Conservation (phyloP, 2,329 filamentous ascomycete genomes). For the Colletotrichum brevisporum region DNA sequence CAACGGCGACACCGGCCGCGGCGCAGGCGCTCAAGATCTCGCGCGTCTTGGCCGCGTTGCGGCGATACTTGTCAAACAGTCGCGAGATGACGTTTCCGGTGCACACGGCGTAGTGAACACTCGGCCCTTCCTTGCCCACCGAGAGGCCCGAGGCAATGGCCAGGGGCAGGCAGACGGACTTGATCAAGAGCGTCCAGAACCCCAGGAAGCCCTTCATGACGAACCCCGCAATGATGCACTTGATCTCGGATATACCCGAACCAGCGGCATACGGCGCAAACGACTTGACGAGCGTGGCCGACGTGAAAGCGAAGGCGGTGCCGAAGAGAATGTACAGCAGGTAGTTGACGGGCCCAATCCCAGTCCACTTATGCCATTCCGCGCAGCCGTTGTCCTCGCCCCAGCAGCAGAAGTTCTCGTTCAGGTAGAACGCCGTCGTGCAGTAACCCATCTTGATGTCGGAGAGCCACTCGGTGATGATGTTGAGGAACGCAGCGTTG, state of each 20-base stretch:
- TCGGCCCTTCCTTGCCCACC: slow-evolving; percentile 96
- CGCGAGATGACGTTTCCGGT: slow-evolving; percentile 96
- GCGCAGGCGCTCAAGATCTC: slow-evolving; percentile 96
- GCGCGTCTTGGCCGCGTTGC: slow-evolving; percentile 92
- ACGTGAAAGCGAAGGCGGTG: slow-evolving; percentile 84
- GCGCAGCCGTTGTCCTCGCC: slow-evolving; percentile 90
- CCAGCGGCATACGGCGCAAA: slow-evolving; percentile 97
- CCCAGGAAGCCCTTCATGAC: slow-evolving; percentile 99
- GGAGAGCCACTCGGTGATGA: slow-evolving; percentile 95
- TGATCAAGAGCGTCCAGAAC: slow-evolving; percentile 92
- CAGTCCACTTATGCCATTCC: slow-evolving; percentile 92
- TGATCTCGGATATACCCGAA: slow-evolving; percentile 98
- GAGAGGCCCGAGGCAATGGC: slow-evolving; percentile 95
- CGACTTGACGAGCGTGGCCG: slow-evolving; percentile 87
- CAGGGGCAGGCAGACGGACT: slow-evolving; percentile 90
- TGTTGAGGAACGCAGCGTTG: slow-evolving; percentile 94
- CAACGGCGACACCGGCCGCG: slow-evolving; percentile 94
- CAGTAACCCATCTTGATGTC: slow-evolving; percentile 98
- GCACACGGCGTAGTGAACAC: slow-evolving; percentile 98
- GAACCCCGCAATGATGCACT: slow-evolving; percentile 98
- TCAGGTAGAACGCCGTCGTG: slow-evolving; percentile 94
- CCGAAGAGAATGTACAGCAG: slow-evolving; percentile 89
- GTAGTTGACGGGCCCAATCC: slow-evolving; percentile 85
- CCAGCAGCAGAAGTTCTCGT: slow-evolving; percentile 98
- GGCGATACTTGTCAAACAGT: slow-evolving; percentile 91